Percentiles rank a stretch among this genome's conserved stretches.
Evolutionary conservation across 257 asterid genomes (phyloP).

Genomic region (Dorcoceras hygrometricum): DNA sequence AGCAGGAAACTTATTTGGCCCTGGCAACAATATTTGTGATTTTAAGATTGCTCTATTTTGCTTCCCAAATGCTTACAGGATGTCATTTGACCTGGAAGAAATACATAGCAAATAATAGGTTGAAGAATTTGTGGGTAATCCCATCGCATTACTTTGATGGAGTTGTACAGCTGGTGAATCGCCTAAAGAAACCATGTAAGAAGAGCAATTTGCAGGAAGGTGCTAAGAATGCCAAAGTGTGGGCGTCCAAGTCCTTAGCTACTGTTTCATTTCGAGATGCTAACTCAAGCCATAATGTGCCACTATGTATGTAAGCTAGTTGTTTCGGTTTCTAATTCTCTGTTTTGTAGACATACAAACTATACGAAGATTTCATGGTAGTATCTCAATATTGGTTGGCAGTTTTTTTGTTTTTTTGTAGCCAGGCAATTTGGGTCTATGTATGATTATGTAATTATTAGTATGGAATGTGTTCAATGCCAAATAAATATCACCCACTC

Average conservation of each 20-base stretch:
- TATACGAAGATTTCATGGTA: too few relatives aligned
- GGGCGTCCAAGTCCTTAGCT: constrained; percentile 86
- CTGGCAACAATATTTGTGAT: constrained; percentile 67
- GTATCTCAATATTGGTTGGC: too few relatives aligned
- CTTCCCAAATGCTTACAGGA: constrained; percentile 46
- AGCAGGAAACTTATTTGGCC: constrained; percentile 69
- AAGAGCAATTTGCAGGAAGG: constrained; percentile 82
- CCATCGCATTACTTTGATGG: constrained; percentile 45
- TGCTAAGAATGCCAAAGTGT: constrained; percentile 73
- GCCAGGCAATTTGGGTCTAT: too few relatives aligned
- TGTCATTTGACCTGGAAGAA: constrained; percentile 51
- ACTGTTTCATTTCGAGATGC: constrained; percentile 74
- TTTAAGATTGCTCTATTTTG: constrained; percentile 43
- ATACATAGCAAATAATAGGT: constrained; percentile 38
- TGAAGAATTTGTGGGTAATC: constrained; percentile 58
- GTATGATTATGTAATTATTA: too few relatives aligned
- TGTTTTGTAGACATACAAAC: too few relatives aligned
- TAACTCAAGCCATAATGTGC: constrained; percentile 44
- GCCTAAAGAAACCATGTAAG: constrained; percentile 66
- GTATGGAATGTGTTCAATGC: too few relatives aligned
- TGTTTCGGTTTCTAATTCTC: too few relatives aligned
- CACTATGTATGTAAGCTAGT: not conserved
- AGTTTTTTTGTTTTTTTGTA: too few relatives aligned
- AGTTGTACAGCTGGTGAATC: constrained; percentile 47
- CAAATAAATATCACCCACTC: too few relatives aligned